Evolutionary conservation across 1,284 basidiomycete genomes (phyloP).

Genomic region (Ceratobasidium sp.): DNA sequence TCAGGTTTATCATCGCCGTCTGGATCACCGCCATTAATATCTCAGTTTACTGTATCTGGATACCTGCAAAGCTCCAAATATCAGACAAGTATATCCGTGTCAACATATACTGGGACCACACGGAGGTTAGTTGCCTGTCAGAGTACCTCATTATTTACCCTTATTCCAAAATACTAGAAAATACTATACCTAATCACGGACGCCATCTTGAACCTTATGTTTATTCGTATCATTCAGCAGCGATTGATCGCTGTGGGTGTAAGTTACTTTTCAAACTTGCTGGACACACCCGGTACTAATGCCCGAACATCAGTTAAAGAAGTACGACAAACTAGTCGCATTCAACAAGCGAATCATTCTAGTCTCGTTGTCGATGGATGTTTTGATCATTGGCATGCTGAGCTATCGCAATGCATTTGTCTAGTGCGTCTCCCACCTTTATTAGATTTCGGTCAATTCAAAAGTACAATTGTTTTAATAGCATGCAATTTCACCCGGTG

Average conservation of each 20-base stretch:
- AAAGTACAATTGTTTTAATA: not conserved
- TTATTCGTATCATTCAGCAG: constrained; percentile 44
- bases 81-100: constrained; percentile 36
- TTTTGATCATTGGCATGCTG: constrained; percentile 49
- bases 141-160: not conserved
- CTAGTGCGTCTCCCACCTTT: not conserved
- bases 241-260: constrained; percentile 45
- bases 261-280: not conserved
- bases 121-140: not conserved
- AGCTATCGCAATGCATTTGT: constrained; percentile 42
- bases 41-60: constrained; percentile 48
- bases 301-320: constrained; percentile 4
- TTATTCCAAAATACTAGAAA: constrained; percentile 26
- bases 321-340: constrained; percentile 47
- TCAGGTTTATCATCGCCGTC: constrained; percentile 46
- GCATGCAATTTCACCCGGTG: constrained; percentile 40
- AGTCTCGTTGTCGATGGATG: constrained; percentile 46
- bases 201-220: constrained; percentile 44
- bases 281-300: not conserved
- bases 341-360: constrained; percentile 47
- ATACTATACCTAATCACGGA: constrained; percentile 50
- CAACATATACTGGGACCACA: constrained; percentile 46
- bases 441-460: not conserved
- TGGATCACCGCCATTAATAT: constrained; percentile 46
- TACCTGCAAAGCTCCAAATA: constrained; percentile 49